A percentile compares a stretch with the other conserved stretches of the same genome.
These are phyloP conservation scores for Phialophora verrucosa DNA, from an alignment of 2,329 filamentous ascomycete genomes.

Conservation along the genomic window DNA sequence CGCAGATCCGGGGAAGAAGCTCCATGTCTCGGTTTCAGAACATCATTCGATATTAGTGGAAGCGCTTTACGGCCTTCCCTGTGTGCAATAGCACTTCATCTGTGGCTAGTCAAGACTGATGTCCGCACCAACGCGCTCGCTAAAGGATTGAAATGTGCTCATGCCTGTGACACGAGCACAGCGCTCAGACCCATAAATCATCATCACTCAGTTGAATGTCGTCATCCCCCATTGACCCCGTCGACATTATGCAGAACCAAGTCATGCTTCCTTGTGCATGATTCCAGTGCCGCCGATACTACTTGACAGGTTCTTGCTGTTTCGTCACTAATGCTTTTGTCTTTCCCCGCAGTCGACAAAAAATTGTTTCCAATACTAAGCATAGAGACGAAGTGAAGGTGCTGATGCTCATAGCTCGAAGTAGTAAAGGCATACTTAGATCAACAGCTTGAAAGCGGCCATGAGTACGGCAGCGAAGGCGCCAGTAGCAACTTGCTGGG, in stretches of 20 bases:
- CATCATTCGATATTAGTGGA: conserved; percentile 21
- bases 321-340: conserved; percentile 24
- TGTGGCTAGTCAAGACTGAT: conserved; percentile 13
- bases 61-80: conserved; percentile 17
- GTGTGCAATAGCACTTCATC: conserved; percentile 20
- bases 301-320: conserved; percentile 9
- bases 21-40: neutral
- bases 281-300: conserved; percentile 16
- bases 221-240: conserved; percentile 25
- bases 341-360: conserved; percentile 8
- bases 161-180: conserved; percentile 26
- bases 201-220: conserved; percentile 33
- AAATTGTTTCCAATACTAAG: conserved; percentile 32
- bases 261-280: conserved; percentile 24
- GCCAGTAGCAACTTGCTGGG: conserved; percentile 59
- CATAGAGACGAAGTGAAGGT: conserved; percentile 16
- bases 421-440: conserved; percentile 50
- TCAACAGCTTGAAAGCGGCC: conserved; percentile 62
- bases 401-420: conserved; percentile 4
- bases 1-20: conserved; percentile 14
- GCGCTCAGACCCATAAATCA: conserved; percentile 34
- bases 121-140: conserved; percentile 28
- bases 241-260: conserved; percentile 24
- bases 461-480: conserved; percentile 60
- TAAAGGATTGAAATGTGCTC: conserved; percentile 36